Base-by-base conservation (phyloP, 495 filamentous ascomycete genomes). In the Xanthoparmelia taractica region DNA sequence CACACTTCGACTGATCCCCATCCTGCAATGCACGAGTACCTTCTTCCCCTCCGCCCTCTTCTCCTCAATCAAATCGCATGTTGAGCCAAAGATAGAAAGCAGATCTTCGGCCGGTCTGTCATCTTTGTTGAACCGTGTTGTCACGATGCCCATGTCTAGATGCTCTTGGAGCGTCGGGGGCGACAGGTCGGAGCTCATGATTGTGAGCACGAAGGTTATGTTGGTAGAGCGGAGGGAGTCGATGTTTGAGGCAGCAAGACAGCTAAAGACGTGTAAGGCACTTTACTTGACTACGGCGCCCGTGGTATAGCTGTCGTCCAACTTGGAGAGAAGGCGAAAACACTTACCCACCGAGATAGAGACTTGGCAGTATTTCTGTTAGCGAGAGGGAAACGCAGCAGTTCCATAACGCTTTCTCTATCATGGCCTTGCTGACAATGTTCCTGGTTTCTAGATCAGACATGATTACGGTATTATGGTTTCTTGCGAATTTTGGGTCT, bases 11-110 rank as follows among this genome's bases (percentile, higher is more conserved):
- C 62, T 64, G 10, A 64, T 37, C 1, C 62, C 62, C 62, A 64
- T 64, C n/a, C 45, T 43, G 55, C 62, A 64, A 52, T 64, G 62
- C 41, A 64, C 56, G 40, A 64, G 31, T 36, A 64, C 55, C 40
- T 45, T 47, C 34, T 33, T 48, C 0, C 56, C 62, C 55, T 27
- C 38, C 23, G 41, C 38, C 8, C 41, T 50, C 38, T 43, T 58
- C 18, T 54, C 34, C 56, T 64, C 62, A 34, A 64, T 59, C 25
- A 64, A 23, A 29, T 8, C 40, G 18, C 62, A 64, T n/a, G 47
- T n/a, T 18, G 57, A 38, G 1, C 45, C 41, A 1, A 64, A 48
- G n/a, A 58, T 58, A 0, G 41, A 29, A 1, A 64, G 33, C 5
- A 64, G 23, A 41, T 64, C 57, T 34, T 64, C 62, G 11, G 43